Base-by-base conservation (phyloP, 495 filamentous ascomycete species). In the Baudoinia panamericana region DNA sequence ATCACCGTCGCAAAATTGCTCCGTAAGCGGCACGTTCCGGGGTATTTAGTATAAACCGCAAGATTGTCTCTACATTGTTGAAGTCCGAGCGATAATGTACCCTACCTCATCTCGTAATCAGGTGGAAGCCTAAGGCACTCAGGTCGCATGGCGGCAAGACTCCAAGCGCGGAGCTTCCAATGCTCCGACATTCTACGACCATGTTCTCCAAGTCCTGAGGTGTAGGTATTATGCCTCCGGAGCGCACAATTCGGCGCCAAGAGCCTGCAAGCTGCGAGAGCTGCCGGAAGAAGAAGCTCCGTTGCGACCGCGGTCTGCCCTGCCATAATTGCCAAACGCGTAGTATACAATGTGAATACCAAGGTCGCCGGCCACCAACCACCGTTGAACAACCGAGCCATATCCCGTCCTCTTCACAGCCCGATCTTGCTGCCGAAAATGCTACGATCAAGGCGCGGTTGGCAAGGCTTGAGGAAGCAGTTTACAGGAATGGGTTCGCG, bases 181-280 rank as follows among this genome's bases (percentile, higher is more conserved):
- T n/a, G n/a, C n/a, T n/a, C n/a, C n/a, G n/a, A n/a, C n/a, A n/a
- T n/a, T n/a, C n/a, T n/a, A n/a, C n/a, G n/a, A n/a, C n/a, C n/a
- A n/a, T n/a, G n/a, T n/a, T n/a, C n/a, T n/a, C n/a, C n/a, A n/a
- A n/a, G n/a, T n/a, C n/a, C n/a, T n/a, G n/a, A n/a, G n/a, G n/a
- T n/a, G n/a, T n/a, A n/a, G n/a, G n/a, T n/a, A n/a, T n/a, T n/a
- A 41, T 43, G 40, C 40, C 40, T 5, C 40, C 40, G 26, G 40
- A 43, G 16, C 29, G 30, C 5, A 28, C 19, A 6, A 13, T 13
- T 4, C 29, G 20, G 21, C 53, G 67, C 41, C 67, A 67, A 43
- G 64, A 69, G 25, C 68, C 68, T 0, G 68, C 69, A 2, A 69
- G 67, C 0, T 72, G 69, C 39, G 61, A 63, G 29, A 54, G 46